Conservation (phyloP, 2,329 filamentous ascomycete genomes). For the Mycocentrospora acerina region DNA sequence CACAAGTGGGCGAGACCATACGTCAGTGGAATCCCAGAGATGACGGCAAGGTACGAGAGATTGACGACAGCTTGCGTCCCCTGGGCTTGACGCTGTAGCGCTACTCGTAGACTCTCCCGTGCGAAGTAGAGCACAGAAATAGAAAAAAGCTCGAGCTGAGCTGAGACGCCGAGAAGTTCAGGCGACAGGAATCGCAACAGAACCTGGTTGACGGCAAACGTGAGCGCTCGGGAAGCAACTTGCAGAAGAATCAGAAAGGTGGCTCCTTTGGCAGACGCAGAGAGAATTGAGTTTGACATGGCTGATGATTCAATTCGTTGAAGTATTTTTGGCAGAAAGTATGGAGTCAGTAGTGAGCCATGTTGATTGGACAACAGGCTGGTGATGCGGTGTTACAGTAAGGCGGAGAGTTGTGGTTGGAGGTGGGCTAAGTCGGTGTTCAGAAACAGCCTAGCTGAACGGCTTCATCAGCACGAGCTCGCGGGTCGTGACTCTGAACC, state of each 20-base stretch:
- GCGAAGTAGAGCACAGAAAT: slow-evolving; percentile 94
- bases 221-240: slow-evolving; percentile 80
- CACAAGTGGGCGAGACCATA: slow-evolving; percentile 68
- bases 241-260: slow-evolving; percentile 87
- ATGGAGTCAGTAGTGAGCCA: slow-evolving; percentile 14
- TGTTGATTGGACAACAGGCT: slow-evolving; percentile 18
- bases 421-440: slow-evolving; percentile 20
- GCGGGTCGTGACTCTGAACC: slow-evolving; percentile 13
- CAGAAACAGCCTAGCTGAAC: slow-evolving; percentile 20
- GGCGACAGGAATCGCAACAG: slow-evolving; percentile 87
- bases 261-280: slow-evolving; percentile 66
- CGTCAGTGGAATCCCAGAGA: slow-evolving; percentile 67
- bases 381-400: slow-evolving; percentile 13
- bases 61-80: slow-evolving; percentile 79
- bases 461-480: slow-evolving; percentile 18
- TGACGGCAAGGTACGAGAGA: slow-evolving; percentile 76
- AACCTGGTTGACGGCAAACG: slow-evolving; percentile 89
- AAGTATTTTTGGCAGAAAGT: slow-evolving; percentile 11
- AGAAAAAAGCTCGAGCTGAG: slow-evolving; percentile 90
- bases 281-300: slow-evolving; percentile 40
- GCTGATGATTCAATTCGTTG: slow-evolving; percentile 5
- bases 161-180: slow-evolving; percentile 77
- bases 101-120: slow-evolving; percentile 86
- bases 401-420: slow-evolving; percentile 21
- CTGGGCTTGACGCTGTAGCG: slow-evolving; percentile 73